Base-by-base conservation (phyloP, 2,329 filamentous ascomycete species). In the Penicillium janthinellum region DNA sequence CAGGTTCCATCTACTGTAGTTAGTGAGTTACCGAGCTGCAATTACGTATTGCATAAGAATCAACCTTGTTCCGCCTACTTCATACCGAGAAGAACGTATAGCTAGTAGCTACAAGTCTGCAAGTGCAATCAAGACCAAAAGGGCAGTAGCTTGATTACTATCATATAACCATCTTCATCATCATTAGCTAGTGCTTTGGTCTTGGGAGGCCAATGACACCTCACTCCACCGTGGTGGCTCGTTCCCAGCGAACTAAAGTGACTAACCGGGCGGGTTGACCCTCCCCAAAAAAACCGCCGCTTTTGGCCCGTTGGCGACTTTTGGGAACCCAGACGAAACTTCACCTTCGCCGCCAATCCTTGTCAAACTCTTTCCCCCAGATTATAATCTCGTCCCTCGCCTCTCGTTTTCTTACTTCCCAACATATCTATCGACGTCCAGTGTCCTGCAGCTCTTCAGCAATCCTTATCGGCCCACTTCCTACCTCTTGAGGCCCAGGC, bases 391-490 rank as follows among this genome's bases (percentile, higher is more conserved):
- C 35, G 25, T 37, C 8, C 17, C 22, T 48, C 25, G 12, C 17
- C 25, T 41, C 35, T 44, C 37, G 6, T 22, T 49, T 49, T 47
- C 47, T 20, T 6, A 4, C 11, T 41, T 17, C 35, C 10, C 1
- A 45, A 12, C 8, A 45, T 17, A 51, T 20, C 39, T 17, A 14
- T 52, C 34, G 34, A 38, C 17, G 5, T 17, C 25, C 20, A 35
- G n/a, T 38, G 38, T 53, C 37, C 22, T 28, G 15, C 50, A 53
- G 51, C 51, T 44, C 37, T 53, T 53, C 51, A 44, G 51, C 51
- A 34, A 53, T 20, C 14, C 35, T 44, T 17, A 15, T 41, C 15
- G 25, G 14, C 17, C 22, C 38, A 39, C 41, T 38, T 47, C 31
- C 49, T n/a, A 20, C 49, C 34, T 35, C 35, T 20, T 17, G 7